These are phyloP conservation scores for Avena atlantica DNA, from an alignment of 176 grass and related monocot species.

Conservation along the genomic window DNA sequence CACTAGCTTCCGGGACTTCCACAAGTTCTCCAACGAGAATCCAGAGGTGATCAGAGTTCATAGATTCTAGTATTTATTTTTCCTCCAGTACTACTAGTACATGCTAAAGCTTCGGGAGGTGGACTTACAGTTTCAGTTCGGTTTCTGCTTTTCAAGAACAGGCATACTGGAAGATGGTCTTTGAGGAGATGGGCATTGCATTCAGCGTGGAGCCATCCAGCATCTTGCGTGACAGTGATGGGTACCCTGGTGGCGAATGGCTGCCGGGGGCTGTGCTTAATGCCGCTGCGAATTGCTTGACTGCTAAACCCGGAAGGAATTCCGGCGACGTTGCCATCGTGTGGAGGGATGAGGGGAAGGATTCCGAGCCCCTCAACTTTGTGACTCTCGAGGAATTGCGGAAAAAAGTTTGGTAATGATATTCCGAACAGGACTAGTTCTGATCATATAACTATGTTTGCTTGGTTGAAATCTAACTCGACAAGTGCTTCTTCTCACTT, in stretches of 20 bases:
- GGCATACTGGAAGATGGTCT: conserved; percentile 85
- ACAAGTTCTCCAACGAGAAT: conserved; percentile 74
- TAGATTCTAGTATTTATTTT: neutral
- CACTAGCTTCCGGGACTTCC: conserved; percentile 70
- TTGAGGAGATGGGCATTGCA: conserved; percentile 81
- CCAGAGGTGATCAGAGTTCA: conserved; percentile 62
- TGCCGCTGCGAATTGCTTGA: conserved; percentile 74
- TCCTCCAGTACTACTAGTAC: neutral
- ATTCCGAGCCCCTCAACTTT: conserved; percentile 64
- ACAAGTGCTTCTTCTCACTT: neutral
- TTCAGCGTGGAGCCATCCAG: conserved; percentile 70
- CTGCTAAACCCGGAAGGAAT: conserved; percentile 59
- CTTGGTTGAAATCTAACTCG: neutral
- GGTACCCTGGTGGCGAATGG: conserved; percentile 80
- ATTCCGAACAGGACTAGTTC: neutral
- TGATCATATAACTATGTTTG: neutral
- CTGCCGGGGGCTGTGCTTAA: conserved; percentile 69
- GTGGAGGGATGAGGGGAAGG: conserved; percentile 88
- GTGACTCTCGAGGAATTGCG: conserved; percentile 78
- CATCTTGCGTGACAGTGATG: conserved; percentile 60
- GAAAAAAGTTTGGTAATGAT: conserved; percentile 77
- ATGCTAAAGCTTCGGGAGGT: conserved; percentile 1
- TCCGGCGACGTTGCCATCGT: conserved; percentile 57
- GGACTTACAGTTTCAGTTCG: neutral
- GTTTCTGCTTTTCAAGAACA: conserved; percentile 32